Base-by-base conservation (phyloP, 306 rosid genomes). In the Citrullus mucosospermus region DNA sequence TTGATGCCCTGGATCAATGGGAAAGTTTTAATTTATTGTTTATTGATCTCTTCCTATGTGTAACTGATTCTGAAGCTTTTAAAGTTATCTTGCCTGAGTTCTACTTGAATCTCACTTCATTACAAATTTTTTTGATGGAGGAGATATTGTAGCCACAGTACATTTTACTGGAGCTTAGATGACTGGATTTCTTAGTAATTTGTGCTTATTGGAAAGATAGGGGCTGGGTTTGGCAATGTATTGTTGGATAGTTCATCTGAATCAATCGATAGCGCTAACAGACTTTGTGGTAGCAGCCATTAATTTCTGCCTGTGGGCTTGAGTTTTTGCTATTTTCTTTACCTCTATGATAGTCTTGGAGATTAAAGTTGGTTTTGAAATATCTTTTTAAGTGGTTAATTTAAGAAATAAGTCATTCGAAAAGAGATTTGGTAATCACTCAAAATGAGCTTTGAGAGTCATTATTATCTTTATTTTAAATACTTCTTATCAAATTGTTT, bases 31-130 rank as follows among this genome's bases (percentile, higher is more conserved):
- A 32, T 74, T 74, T 32, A 17, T 53, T 13, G 17, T 53, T 32
- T 22, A 72, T 72, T 71, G 18, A 15, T 63, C 12, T 70, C 18
- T 70, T 56, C 50, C 9, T 54, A n/a, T 54, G 20, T 34, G 90
- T 83, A 90, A 87, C 89, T 89, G 97, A 96, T 85, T 86, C 50
- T 78, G 78, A 76, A 72, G 25, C 56, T 44, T 72, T 72, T 3
- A 8, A 14, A 13, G 8, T 22, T 3, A 39, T 9, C 50, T 41
- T 68, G 75, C 32, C 12, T 51, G 61, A 3, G 16, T 30, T 70
- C 58, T 46, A 44, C 76, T 25, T 51, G 43, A 43, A 9, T 73
- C 18, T 4, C 44, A 25, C 7, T 17, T 22, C 38, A 44, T 14
- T 20, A 14, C 3, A 70, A n/a, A 70, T 44, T 43, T 5, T 68